phyloP scores from a whole-genome alignment of 768 basidiomycete species.

The Macrocybe gigantea region DNA sequence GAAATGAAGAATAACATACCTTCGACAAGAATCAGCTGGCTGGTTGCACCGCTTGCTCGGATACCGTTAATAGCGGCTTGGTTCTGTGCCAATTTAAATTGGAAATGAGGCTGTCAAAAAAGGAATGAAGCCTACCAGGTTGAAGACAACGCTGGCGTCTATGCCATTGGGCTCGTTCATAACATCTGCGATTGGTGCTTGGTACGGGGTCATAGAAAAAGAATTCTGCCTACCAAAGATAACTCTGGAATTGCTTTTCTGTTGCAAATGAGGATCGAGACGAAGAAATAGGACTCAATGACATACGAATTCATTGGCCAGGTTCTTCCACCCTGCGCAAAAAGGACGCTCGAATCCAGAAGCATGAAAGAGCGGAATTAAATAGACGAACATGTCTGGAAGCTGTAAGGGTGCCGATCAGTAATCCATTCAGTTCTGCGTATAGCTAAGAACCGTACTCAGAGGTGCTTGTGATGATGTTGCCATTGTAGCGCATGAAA shows the following conservation, averaged over 20 bases:
- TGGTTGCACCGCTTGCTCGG: slow-evolving; percentile 56
- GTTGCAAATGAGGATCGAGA: neutral
- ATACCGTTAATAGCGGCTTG: slow-evolving; percentile 68
- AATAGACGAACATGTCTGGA: slow-evolving; percentile 38
- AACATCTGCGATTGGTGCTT: slow-evolving; percentile 25
- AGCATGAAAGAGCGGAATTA: neutral
- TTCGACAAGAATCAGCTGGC: slow-evolving; percentile 44
- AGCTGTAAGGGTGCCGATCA: slow-evolving; percentile 24
- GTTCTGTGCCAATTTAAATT: slow-evolving; percentile 24
- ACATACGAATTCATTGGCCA: slow-evolving; percentile 49
- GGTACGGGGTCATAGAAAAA: neutral
- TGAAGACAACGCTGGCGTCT: slow-evolving; percentile 43
- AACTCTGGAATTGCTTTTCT: slow-evolving; percentile 44
- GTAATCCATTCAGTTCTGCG: neutral
- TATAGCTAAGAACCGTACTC: slow-evolving; percentile 24
- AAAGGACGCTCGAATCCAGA: neutral
- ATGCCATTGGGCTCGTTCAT: slow-evolving; percentile 67
- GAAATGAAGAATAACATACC: slow-evolving; percentile 12
- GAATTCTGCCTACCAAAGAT: slow-evolving; percentile 40
- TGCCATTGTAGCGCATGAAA: slow-evolving; percentile 54
- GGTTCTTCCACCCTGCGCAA: slow-evolving; percentile 47
- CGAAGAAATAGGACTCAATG: neutral
- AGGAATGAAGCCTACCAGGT: slow-evolving; percentile 30
- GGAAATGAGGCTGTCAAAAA: slow-evolving; percentile 1
- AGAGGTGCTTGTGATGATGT: slow-evolving; percentile 41